Evolutionary conservation across 2,329 filamentous ascomycete species (phyloP).

Genomic region (Bretziella fagacearum): DNA sequence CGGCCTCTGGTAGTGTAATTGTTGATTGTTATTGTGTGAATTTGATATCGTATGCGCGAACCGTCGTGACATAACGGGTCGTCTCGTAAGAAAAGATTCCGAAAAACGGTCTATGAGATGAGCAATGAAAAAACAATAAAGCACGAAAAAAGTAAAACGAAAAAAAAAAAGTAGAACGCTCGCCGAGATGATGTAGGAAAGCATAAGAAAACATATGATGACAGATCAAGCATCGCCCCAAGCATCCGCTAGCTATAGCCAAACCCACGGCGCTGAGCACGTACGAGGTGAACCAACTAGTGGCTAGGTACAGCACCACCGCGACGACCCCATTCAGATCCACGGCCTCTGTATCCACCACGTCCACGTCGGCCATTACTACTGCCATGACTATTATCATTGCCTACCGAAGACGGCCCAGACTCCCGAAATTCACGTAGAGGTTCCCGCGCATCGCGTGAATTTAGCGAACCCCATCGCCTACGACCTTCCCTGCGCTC

Average conservation of each 20-base stretch:
- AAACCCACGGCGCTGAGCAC: too few relatives aligned
- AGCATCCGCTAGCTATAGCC: too few relatives aligned
- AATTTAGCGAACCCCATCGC: not conserved
- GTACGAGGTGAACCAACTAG: too few relatives aligned
- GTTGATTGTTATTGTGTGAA: too few relatives aligned
- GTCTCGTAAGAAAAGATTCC: too few relatives aligned
- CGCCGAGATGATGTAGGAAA: not conserved
- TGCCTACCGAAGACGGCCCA: not conserved
- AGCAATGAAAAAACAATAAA: not conserved
- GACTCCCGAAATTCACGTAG: not conserved
- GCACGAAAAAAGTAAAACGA: not conserved
- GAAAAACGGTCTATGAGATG: not conserved
- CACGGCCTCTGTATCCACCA: constrained; percentile 10
- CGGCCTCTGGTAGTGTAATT: too few relatives aligned
- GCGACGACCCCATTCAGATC: constrained; percentile 11
- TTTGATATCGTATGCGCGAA: too few relatives aligned
- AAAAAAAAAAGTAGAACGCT: not conserved
- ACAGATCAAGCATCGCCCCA: too few relatives aligned
- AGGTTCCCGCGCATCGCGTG: not conserved
- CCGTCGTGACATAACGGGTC: too few relatives aligned
- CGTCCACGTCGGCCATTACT: not conserved
- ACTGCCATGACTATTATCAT: not conserved
- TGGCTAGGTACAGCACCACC: constrained; percentile 1
- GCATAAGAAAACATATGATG: not conserved
- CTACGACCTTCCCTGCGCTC: not conserved